A percentile compares a stretch with the other conserved stretches of the same genome.
Conservation (phyloP, 345 rosid genomes). For the Aquilaria yunnanensis region DNA sequence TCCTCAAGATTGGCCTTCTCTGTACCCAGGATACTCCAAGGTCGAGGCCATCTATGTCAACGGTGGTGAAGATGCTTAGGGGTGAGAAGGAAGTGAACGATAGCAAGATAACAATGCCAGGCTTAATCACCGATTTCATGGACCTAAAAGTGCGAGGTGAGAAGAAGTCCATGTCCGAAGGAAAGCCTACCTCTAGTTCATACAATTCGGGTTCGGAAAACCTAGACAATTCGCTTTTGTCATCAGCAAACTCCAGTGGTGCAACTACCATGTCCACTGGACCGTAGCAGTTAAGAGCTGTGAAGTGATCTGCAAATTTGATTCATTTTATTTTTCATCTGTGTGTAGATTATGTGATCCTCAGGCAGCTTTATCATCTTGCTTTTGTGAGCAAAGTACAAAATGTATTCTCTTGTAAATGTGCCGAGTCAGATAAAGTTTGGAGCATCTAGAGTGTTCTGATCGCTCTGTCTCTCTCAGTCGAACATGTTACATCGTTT, state of each 20-base stretch:
- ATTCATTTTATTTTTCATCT: conserved; percentile 6
- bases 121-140: conserved; percentile 73
- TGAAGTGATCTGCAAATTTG: not conserved
- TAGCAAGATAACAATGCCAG: conserved; percentile 49
- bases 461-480: no score
- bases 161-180: conserved; percentile 13
- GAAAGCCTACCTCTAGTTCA: conserved; percentile 23
- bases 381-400: not conserved
- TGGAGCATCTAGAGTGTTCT: no score
- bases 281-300: conserved; percentile 13
- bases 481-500: no score
- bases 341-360: not conserved
- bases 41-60: conserved; percentile 71
- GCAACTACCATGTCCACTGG: conserved; percentile 32
- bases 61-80: conserved; percentile 46
- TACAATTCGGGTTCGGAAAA: conserved; percentile 38
- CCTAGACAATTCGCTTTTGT: conserved; percentile 35
- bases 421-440: conserved; percentile 1
- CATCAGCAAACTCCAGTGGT: conserved; percentile 38
- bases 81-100: conserved; percentile 36
- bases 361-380: not conserved
- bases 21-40: conserved; percentile 77
- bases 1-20: conserved; percentile 60
- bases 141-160: conserved; percentile 60
- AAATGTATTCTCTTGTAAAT: conserved; percentile 7